Evolutionary conservation across 2,329 filamentous ascomycete genomes (phyloP).

Genomic region (Trichoderma sp.): DNA sequence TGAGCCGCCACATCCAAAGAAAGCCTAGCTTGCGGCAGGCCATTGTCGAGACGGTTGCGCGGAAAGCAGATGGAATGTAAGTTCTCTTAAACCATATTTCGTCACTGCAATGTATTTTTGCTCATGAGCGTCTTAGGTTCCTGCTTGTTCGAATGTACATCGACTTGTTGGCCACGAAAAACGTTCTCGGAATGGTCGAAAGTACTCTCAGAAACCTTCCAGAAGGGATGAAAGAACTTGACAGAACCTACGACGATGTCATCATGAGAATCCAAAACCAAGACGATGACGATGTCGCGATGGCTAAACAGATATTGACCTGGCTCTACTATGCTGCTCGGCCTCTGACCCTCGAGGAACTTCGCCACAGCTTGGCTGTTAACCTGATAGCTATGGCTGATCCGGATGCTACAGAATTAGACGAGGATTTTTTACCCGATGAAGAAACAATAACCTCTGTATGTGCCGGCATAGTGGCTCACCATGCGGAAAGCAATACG

Average conservation of each 20-base stretch:
- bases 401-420: not conserved
- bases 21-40: not conserved
- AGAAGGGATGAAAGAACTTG: not conserved
- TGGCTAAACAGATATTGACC: not conserved
- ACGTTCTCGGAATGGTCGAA: not conserved
- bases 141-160: not conserved
- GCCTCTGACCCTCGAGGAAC: not conserved
- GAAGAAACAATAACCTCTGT: not conserved
- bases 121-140: not conserved
- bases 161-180: not conserved
- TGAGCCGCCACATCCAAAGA: not conserved
- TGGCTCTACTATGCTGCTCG: not conserved
- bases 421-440: not conserved
- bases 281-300: not conserved
- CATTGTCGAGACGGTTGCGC: not conserved
- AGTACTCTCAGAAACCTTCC: not conserved
- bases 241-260: not conserved
- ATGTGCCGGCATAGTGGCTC: not conserved
- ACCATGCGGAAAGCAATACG: not conserved
- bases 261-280: not conserved
- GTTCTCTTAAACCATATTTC: not conserved
- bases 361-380: not conserved
- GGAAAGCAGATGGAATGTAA: not conserved
- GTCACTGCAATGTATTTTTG: fast-evolving
- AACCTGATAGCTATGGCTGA: not conserved